A percentile compares a stretch with the other conserved stretches of the same genome.
phyloP scores from a whole-genome alignment of 2,329 filamentous ascomycete species.

The Talaromyces atroroseus region DNA sequence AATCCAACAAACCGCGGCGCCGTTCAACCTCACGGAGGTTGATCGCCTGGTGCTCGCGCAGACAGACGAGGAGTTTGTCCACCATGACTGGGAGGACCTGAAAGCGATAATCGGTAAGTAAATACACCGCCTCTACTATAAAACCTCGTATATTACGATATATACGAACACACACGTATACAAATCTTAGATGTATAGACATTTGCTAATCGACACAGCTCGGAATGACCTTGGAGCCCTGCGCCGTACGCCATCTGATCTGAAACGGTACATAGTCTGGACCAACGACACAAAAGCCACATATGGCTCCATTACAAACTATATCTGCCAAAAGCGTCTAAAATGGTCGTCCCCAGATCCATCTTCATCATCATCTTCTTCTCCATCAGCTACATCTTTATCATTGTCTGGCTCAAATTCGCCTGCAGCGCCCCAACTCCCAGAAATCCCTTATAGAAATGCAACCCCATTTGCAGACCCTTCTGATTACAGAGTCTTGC shows the following conservation, averaged over 20 bases:
- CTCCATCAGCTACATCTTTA: too few species aligned
- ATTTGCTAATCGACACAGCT: slow-evolving; percentile 22
- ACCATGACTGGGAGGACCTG: slow-evolving; percentile 49
- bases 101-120: slow-evolving; percentile 47
- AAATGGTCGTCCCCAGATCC: slow-evolving; percentile 42
- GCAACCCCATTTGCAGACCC: slow-evolving; percentile 49
- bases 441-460: slow-evolving; percentile 40
- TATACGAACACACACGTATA: too few species aligned
- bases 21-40: slow-evolving; percentile 46
- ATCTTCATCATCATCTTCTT: slow-evolving; percentile 1
- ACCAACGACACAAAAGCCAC: slow-evolving; percentile 48
- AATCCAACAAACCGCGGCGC: slow-evolving; percentile 18
- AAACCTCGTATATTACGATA: not conserved
- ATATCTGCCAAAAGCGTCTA: slow-evolving; percentile 51
- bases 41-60: slow-evolving; percentile 47
- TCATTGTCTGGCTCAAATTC: not conserved
- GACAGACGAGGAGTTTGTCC: slow-evolving; percentile 48
- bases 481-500: slow-evolving; percentile 52
- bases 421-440: slow-evolving; percentile 17
- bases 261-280: slow-evolving; percentile 58
- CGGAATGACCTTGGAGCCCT: slow-evolving; percentile 51
- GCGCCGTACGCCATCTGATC: slow-evolving; percentile 55
- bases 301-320: slow-evolving; percentile 54
- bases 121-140: not conserved
- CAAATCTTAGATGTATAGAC: too few species aligned